These are phyloP conservation scores for Malus sieversii DNA, from an alignment of 306 rosid species.

Conservation along the genomic window DNA sequence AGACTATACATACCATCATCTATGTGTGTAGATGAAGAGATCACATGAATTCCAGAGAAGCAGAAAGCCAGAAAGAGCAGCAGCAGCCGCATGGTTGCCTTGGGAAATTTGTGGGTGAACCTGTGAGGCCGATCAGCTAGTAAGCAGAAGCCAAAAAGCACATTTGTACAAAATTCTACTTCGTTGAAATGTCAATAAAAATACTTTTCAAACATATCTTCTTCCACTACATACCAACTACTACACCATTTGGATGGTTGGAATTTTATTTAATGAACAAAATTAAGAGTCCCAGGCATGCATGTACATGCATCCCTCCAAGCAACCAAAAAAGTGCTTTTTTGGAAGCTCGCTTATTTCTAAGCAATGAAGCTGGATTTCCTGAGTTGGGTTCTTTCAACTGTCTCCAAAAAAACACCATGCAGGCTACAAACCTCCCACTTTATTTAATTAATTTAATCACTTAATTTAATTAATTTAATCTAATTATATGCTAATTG, in stretches of 20 bases:
- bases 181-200: background rate
- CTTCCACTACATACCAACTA: background rate
- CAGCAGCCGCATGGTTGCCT: conserved; percentile 30
- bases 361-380: background rate
- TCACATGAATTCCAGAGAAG: conserved; percentile 33
- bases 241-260: background rate
- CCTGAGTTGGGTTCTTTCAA: conserved; percentile 1
- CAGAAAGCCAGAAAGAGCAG: conserved; percentile 47
- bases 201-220: background rate
- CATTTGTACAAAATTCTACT: background rate
- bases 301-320: background rate
- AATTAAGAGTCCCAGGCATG: background rate
- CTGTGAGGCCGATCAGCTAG: background rate
- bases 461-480: too few relatives aligned
- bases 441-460: too few relatives aligned
- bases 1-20: conserved; percentile 44
- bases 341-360: too few relatives aligned
- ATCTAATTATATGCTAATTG: too few relatives aligned
- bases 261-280: background rate
- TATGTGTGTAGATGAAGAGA: conserved; percentile 41
- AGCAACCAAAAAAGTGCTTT: too few relatives aligned
- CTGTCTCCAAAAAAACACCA: background rate
- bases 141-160: background rate
- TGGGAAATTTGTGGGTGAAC: background rate
- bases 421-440: background rate